Conservation (phyloP, 1,284 basidiomycete genomes). For the Volvariella volvacea region DNA sequence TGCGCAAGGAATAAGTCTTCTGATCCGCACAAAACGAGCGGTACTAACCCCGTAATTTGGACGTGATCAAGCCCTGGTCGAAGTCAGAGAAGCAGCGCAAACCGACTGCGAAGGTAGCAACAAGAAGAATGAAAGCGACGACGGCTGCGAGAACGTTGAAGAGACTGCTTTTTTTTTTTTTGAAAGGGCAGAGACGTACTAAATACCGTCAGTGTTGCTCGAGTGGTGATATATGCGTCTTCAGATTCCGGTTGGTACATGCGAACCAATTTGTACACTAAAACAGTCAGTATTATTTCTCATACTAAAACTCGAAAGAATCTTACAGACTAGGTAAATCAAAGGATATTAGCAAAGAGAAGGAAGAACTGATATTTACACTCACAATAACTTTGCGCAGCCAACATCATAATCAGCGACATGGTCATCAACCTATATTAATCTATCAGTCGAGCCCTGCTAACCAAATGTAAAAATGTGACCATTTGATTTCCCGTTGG, state of each 20-base stretch:
- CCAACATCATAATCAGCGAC: conserved; percentile 67
- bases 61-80: conserved; percentile 60
- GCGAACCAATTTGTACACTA: conserved; percentile 76
- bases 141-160: conserved; percentile 40
- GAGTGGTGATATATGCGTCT: conserved; percentile 55
- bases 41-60: conserved; percentile 69
- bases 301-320: background rate
- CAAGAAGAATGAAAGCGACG: conserved; percentile 64
- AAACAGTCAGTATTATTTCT: conserved; percentile 5
- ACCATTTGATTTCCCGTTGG: conserved; percentile 75
- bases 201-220: conserved; percentile 71
- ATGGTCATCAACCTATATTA: conserved; percentile 57
- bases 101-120: conserved; percentile 67
- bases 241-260: conserved; percentile 61
- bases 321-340: conserved; percentile 42
- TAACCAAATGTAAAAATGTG: conserved; percentile 8
- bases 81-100: conserved; percentile 76
- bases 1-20: conserved; percentile 21
- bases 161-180: conserved; percentile 5
- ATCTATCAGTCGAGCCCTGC: conserved; percentile 7
- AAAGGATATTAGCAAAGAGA: background rate
- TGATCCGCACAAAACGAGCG: conserved; percentile 17
- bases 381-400: conserved; percentile 69
- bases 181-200: conserved; percentile 42
- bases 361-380: conserved; percentile 5